A percentile compares a stretch with the other conserved stretches of the same genome.
phyloP scores from a whole-genome alignment of 1,284 basidiomycete genomes.

The Chondrostereum purpureum region DNA sequence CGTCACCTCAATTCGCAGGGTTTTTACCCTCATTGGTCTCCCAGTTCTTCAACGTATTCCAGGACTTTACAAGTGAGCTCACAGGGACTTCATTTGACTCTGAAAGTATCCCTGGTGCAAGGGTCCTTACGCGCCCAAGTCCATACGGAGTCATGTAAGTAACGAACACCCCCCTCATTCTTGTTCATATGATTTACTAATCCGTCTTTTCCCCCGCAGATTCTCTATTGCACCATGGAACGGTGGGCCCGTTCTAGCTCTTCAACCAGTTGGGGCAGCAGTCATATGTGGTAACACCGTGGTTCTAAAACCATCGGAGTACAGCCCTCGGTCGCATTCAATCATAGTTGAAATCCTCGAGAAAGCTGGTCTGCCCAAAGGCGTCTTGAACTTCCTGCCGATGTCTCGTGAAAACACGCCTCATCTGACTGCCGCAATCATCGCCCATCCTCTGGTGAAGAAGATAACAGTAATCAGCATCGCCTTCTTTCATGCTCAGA shows the following conservation, averaged over 20 bases:
- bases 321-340: slow-evolving; percentile 43
- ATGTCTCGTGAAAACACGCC: slow-evolving; percentile 42
- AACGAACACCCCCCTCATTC: too few relatives aligned
- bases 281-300: slow-evolving; percentile 62
- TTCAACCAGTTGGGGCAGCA: slow-evolving; percentile 46
- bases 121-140: slow-evolving; percentile 24
- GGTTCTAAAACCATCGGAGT: slow-evolving; percentile 55
- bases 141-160: slow-evolving; percentile 34
- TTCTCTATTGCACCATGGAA: slow-evolving; percentile 41
- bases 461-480: slow-evolving; percentile 36
- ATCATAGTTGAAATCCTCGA: slow-evolving; percentile 44
- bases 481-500: neutral
- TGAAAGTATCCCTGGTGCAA: slow-evolving; percentile 21
- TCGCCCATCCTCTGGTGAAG: slow-evolving; percentile 46
- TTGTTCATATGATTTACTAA: neutral
- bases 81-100: slow-evolving; percentile 27
- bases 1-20: slow-evolving; percentile 21
- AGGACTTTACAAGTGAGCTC: slow-evolving; percentile 22
- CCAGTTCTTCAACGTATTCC: slow-evolving; percentile 22
- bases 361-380: slow-evolving; percentile 55
- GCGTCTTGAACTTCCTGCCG: slow-evolving; percentile 55
- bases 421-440: slow-evolving; percentile 42
- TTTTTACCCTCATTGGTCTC: slow-evolving; percentile 17
- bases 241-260: slow-evolving; percentile 36
- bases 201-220: slow-evolving; percentile 15